A percentile compares a stretch with the other conserved stretches of the same genome.
Evolutionary conservation across 108 stramenopile genomes (phyloP).

Genomic region (Ochromonas danica): DNA sequence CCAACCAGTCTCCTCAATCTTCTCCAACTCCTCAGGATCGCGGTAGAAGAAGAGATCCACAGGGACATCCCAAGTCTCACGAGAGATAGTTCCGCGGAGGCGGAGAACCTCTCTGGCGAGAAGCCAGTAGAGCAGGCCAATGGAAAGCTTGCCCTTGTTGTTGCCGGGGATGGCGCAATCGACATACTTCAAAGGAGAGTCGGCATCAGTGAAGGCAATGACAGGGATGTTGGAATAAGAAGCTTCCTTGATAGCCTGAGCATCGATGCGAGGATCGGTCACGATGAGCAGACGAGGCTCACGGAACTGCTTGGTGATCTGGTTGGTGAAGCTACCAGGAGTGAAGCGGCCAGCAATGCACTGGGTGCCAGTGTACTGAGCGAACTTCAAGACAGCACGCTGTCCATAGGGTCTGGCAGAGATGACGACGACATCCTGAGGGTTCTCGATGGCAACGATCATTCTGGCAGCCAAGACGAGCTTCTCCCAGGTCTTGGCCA

Average conservation of each 20-base stretch:
- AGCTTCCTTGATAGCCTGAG: conserved; percentile 88
- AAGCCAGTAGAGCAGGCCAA: conserved; percentile 98
- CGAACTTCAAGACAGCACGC: conserved; percentile 99
- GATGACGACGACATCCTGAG: conserved; percentile 97
- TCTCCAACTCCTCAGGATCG: conserved; percentile 99
- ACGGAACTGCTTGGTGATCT: conserved; percentile 99
- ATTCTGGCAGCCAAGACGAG: conserved; percentile 97
- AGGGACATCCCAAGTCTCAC: conserved; percentile 91
- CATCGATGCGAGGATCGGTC: conserved; percentile 96
- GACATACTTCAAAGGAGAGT: conserved; percentile 96
- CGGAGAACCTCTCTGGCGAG: conserved; percentile 96
- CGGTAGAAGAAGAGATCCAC: conserved; percentile 99
- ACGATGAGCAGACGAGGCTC: conserved; percentile 98
- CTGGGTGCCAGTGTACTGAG: conserved; percentile 97
- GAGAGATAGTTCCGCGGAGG: conserved; percentile 89
- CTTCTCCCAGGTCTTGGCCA: conserved; percentile 99
- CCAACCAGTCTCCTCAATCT: conserved; percentile 88
- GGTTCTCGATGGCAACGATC: conserved; percentile 99
- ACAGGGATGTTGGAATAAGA: conserved; percentile 98
- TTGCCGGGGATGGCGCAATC: conserved; percentile 99
- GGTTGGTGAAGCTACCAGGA: conserved; percentile 99
- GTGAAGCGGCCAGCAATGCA: conserved; percentile 98
- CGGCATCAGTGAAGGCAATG: conserved; percentile 97
- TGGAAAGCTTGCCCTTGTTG: conserved; percentile 99
- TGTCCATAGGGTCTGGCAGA: conserved; percentile 99